Evolutionary conservation across 2,329 filamentous ascomycete genomes (phyloP).

Genomic region (Bipolaris zeicola): DNA sequence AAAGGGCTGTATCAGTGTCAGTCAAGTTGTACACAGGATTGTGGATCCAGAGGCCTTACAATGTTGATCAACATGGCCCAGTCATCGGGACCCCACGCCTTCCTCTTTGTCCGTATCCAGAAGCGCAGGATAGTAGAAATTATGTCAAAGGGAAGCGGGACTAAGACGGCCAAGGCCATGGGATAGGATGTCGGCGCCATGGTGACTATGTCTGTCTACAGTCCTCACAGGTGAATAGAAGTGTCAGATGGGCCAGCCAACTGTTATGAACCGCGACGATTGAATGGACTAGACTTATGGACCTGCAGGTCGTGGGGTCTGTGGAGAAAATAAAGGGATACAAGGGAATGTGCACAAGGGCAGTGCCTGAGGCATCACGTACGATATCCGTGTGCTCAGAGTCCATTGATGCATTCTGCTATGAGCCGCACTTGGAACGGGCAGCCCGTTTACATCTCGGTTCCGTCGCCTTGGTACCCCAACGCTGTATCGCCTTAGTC

Average conservation of each 20-base stretch:
- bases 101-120: constrained; percentile 12
- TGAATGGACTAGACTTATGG: not conserved
- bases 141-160: constrained; percentile 6
- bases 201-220: not conserved
- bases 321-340: not conserved
- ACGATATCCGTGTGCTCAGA: not conserved
- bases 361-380: too few relatives aligned
- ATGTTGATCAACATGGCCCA: constrained; percentile 16
- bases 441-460: not conserved
- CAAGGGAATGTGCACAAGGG: not conserved
- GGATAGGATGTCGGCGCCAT: constrained; percentile 12
- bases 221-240: not conserved
- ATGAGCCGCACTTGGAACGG: not conserved
- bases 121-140: constrained; percentile 9
- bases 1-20: constrained; percentile 3
- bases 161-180: constrained; percentile 9
- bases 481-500: not conserved
- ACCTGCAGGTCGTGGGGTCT: not conserved
- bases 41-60: not conserved
- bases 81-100: constrained; percentile 11
- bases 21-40: not conserved
- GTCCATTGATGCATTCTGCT: not conserved
- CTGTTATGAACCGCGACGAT: not conserved
- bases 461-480: not conserved
- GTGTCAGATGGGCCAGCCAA: not conserved